Conservation (phyloP, 1,284 basidiomycete genomes). For the Ceratobasidium sp. region DNA sequence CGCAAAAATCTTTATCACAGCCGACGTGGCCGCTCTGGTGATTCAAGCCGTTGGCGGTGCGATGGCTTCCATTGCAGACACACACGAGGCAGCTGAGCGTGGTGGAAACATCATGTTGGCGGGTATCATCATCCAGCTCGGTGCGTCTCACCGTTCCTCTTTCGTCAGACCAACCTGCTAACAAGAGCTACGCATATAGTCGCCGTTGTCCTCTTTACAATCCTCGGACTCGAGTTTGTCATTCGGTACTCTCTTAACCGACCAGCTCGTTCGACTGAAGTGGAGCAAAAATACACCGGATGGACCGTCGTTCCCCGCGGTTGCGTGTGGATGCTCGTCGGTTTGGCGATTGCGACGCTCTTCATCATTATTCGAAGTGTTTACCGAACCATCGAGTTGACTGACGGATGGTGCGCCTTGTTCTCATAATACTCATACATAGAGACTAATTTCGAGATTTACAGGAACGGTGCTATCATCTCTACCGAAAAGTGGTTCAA, state of each 20-base stretch:
- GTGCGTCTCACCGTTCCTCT: slow-evolving; percentile 37
- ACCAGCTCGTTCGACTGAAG: slow-evolving; percentile 43
- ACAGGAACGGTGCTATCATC: slow-evolving; percentile 38
- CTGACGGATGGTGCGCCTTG: slow-evolving; percentile 47
- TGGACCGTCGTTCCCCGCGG: slow-evolving; percentile 12
- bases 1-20: slow-evolving; percentile 50
- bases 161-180: slow-evolving; percentile 21
- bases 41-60: slow-evolving; percentile 54
- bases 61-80: slow-evolving; percentile 44
- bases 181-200: slow-evolving; percentile 26
- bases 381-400: slow-evolving; percentile 44
- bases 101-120: slow-evolving; percentile 46
- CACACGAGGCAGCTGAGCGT: slow-evolving; percentile 33
- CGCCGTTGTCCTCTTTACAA: slow-evolving; percentile 48
- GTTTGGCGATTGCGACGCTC: slow-evolving; percentile 39
- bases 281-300: slow-evolving; percentile 14
- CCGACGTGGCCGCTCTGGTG: slow-evolving; percentile 51
- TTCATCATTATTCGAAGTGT: slow-evolving; percentile 40
- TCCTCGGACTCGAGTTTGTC: slow-evolving; percentile 46
- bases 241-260: slow-evolving; percentile 41
- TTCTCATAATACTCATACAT: not conserved
- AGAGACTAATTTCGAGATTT: not conserved
- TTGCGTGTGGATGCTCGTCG: slow-evolving; percentile 37
- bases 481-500: slow-evolving; percentile 39
- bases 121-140: slow-evolving; percentile 47